These are phyloP conservation scores for Cyclotella baltica DNA, from an alignment of 108 stramenopile species.

Conservation along the genomic window DNA sequence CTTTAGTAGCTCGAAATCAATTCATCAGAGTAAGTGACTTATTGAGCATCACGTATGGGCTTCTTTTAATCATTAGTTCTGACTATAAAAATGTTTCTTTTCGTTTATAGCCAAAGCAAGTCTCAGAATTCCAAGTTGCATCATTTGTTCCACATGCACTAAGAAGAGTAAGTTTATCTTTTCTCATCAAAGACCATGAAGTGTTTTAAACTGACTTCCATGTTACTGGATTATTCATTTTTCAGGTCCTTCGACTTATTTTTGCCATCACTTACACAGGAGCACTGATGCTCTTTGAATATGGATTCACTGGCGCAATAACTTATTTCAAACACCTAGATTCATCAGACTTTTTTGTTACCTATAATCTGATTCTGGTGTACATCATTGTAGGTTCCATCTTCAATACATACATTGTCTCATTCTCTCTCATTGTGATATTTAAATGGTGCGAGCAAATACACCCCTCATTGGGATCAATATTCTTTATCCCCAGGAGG, in stretches of 20 bases:
- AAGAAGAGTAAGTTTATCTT: slow-evolving; percentile 20
- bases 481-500: no score
- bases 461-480: neutral
- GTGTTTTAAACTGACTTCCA: neutral
- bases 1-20: slow-evolving; percentile 48
- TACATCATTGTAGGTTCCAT: slow-evolving; percentile 32
- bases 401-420: slow-evolving; percentile 46
- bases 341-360: slow-evolving; percentile 18
- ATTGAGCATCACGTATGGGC: no score
- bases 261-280: neutral
- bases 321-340: slow-evolving; percentile 20
- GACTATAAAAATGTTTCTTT: no score
- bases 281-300: slow-evolving; percentile 40
- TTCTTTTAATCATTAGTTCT: no score
- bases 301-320: slow-evolving; percentile 38
- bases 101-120: slow-evolving; percentile 42
- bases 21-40: slow-evolving; percentile 24
- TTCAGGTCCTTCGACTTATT: neutral
- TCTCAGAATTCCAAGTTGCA: slow-evolving; percentile 44
- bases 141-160: slow-evolving; percentile 35
- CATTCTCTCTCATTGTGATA: slow-evolving; percentile 19
- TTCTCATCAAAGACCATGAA: neutral
- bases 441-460: slow-evolving; percentile 14
- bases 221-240: neutral
- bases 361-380: slow-evolving; percentile 31